Base-by-base conservation (phyloP, 345 rosid genomes). In the Brassica rapa region DNA sequence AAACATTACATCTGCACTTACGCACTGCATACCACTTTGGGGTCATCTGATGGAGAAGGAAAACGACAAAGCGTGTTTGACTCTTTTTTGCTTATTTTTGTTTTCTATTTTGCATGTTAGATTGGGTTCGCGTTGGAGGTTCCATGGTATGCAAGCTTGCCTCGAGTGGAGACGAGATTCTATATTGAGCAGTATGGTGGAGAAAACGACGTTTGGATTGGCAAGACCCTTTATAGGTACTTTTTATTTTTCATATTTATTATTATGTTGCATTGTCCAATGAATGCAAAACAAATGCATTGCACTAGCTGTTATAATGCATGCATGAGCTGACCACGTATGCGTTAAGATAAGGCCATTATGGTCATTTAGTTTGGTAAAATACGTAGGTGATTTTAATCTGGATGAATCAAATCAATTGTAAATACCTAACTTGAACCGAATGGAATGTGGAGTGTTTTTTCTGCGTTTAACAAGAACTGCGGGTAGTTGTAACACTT, bases 121-220 rank as follows among this genome's bases (percentile, higher is more conserved):
- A 93, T 95, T 64, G 86, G 87, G 25, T 87, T 81, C 6, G 96
- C 97, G 16, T 73, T 96, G 85, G 95, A 88, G 60, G 71, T 93
- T 35, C 98, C 97, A 24, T 93, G 89, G 92, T 87, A 89, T 68
- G 93, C 95, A 60, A 86, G 85, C 71, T 81, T 96, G 83, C 97
- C 98, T 8, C 87, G 99, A 68, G 79, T 96, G 24, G 99, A 96
- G 85, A 74, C 95, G 5, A 86, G 99, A 83, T 88, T 89, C 80
- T 96, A 85, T 82, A 80, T 96, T 6, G 98, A 91, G 64, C 98
- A 96, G 25, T 96, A 96, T 33, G 98, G 99, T 41, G 99, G 99
- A 2, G 85, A 87, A 79, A 88, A 86, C 70, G 98, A 96, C 76
- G 90, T 90, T 6, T 96, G 99, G 99, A 96, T 96, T 70, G 99